Conservation (phyloP, 306 rosid species). For the Purshia tridentata region DNA sequence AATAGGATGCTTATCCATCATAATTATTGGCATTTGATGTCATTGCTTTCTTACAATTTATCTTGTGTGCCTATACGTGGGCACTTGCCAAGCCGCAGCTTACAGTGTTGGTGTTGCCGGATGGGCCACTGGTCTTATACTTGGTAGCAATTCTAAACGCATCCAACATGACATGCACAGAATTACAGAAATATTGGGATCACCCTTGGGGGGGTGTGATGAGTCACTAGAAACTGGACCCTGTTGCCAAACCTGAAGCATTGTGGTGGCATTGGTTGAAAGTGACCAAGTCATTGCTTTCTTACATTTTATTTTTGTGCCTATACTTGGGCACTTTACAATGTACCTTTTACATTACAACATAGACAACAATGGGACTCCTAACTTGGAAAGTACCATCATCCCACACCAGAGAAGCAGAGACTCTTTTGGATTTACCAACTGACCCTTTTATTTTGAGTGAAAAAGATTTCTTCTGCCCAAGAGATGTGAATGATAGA, state of each 20-base stretch:
- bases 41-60: too few species aligned
- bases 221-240: conserved; percentile 41
- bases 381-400: conserved; percentile 46
- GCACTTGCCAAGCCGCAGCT: conserved; percentile 77
- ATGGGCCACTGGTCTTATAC: conserved; percentile 93
- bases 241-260: conserved; percentile 71
- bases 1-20: too few species aligned
- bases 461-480: conserved; percentile 28
- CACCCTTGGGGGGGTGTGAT: conserved; percentile 41
- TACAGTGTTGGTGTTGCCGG: conserved; percentile 88
- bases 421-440: conserved; percentile 6
- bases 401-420: conserved; percentile 48
- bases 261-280: conserved; percentile 19
- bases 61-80: too few species aligned
- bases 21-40: too few species aligned
- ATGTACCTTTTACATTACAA: neutral
- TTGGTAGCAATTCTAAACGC: conserved; percentile 64
- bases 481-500: conserved; percentile 36
- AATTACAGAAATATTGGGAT: conserved; percentile 66
- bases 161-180: conserved; percentile 45
- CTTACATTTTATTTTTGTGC: too few species aligned
- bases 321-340: too few species aligned
- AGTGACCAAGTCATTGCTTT: conserved; percentile 14
- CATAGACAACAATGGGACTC: conserved; percentile 46
- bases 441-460: conserved; percentile 32